These are phyloP conservation scores for Calocera viscosa DNA, from an alignment of 768 basidiomycete species.

Conservation along the genomic window DNA sequence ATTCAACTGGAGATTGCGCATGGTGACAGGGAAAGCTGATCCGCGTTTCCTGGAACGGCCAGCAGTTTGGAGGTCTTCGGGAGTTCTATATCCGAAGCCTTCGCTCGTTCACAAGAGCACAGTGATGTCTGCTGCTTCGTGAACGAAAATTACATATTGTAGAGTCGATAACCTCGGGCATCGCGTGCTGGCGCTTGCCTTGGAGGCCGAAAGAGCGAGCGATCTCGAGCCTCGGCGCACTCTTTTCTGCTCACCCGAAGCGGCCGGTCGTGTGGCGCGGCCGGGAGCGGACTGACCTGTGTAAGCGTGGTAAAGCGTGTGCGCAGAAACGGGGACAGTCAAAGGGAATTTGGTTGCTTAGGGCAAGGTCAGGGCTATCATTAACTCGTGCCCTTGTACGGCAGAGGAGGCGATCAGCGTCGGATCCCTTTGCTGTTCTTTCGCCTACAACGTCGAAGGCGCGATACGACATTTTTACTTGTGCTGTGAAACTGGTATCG, in stretches of 20 bases:
- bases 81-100: neutral
- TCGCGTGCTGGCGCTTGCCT: neutral
- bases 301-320: neutral
- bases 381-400: neutral
- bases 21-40: neutral
- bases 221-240: neutral
- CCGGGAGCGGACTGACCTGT: neutral
- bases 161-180: neutral
- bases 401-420: neutral
- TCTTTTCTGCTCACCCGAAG: conserved; percentile 5
- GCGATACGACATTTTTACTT: neutral
- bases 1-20: neutral
- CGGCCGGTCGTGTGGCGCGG: neutral
- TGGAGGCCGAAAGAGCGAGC: neutral
- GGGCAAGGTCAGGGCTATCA: conserved; percentile 9
- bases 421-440: neutral
- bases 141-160: neutral
- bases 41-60: neutral
- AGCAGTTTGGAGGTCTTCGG: neutral
- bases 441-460: neutral
- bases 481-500: neutral
- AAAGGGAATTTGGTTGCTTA: conserved; percentile 8
- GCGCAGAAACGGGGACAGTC: neutral
- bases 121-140: neutral
- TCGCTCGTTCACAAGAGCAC: neutral